Evolutionary conservation across 345 rosid genomes (phyloP).

Genomic region (Aquilaria sinensis): DNA sequence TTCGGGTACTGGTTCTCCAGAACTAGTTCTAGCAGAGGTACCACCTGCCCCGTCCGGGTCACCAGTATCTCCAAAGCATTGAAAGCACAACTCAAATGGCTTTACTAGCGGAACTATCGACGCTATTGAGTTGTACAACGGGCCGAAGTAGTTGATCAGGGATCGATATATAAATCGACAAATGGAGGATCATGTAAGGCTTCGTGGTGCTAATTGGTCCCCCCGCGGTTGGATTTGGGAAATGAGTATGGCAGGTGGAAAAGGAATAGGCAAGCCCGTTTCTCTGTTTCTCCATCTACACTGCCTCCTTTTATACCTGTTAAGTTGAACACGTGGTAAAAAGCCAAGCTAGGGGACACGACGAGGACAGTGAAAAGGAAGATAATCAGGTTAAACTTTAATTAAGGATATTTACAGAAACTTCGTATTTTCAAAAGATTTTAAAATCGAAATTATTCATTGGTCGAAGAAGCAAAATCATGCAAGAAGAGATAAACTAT

Average conservation of each 20-base stretch:
- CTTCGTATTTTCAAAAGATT: too few relatives aligned
- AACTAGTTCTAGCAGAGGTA: constrained; percentile 27
- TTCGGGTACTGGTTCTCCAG: constrained; percentile 11
- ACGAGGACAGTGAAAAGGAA: too few relatives aligned
- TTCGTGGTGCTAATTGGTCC: constrained; percentile 26
- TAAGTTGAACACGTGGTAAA: too few relatives aligned
- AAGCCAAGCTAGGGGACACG: too few relatives aligned
- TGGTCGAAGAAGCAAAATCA: too few relatives aligned
- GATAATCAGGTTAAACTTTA: too few relatives aligned
- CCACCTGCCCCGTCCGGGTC: constrained; percentile 16
- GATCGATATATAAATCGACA: constrained; percentile 25
- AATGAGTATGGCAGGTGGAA: constrained; percentile 30
- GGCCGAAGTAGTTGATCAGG: constrained; percentile 9
- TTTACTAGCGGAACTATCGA: constrained; percentile 2
- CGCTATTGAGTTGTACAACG: neutral
- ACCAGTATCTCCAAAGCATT: neutral
- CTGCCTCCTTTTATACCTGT: too few relatives aligned
- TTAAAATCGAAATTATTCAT: too few relatives aligned
- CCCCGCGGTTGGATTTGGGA: constrained; percentile 15
- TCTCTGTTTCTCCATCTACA: too few relatives aligned
- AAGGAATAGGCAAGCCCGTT: neutral
- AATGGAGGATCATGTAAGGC: constrained; percentile 18
- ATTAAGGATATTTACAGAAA: too few relatives aligned
- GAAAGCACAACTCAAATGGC: constrained; percentile 20
- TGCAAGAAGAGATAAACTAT: too few relatives aligned